Percentiles rank a stretch among this genome's conserved stretches.
Conservation (phyloP, 2,329 filamentous ascomycete species). For the Colletotrichum cordylinicola region DNA sequence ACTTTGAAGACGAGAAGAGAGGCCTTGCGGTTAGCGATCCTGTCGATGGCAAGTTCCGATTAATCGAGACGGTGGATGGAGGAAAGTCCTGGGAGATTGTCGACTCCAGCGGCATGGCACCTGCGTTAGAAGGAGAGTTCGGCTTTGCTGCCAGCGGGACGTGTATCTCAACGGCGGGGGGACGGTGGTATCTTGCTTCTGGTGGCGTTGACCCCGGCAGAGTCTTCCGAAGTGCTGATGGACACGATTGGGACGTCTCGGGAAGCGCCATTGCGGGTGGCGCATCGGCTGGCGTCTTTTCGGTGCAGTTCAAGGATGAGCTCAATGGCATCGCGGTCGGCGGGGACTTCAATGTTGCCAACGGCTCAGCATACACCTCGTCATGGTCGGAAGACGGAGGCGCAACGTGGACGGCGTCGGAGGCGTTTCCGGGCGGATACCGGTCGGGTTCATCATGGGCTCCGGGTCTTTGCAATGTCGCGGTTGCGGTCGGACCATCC, state of each 20-base stretch:
- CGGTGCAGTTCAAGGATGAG: conserved; percentile 34
- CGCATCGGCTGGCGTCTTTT: conserved; percentile 34
- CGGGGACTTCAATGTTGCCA: conserved; percentile 33
- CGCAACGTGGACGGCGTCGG: conserved; percentile 29
- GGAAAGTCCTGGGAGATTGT: conserved; percentile 31
- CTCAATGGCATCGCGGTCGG: conserved; percentile 33
- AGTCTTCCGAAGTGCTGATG: conserved; percentile 31
- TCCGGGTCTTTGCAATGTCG: conserved; percentile 26
- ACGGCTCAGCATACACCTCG: conserved; percentile 25
- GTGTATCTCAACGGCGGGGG: conserved; percentile 32
- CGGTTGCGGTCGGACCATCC: conserved; percentile 36
- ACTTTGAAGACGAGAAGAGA: conserved; percentile 27
- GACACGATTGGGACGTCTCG: conserved; percentile 30
- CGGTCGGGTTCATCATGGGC: conserved; percentile 36
- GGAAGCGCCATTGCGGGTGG: conserved; percentile 31
- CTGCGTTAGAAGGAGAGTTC: conserved; percentile 31
- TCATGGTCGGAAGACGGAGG: conserved; percentile 36
- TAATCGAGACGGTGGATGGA: conserved; percentile 35
- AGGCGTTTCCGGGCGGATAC: conserved; percentile 33
- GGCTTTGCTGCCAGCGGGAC: conserved; percentile 39
- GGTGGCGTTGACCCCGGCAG: conserved; percentile 33
- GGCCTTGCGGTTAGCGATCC: conserved; percentile 38
- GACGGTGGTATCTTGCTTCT: conserved; percentile 32
- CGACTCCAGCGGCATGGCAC: conserved; percentile 28
- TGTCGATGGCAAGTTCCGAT: conserved; percentile 34